These are phyloP conservation scores for Pseudophaeomoniella oleicola DNA, from an alignment of 2,329 filamentous ascomycete species.

Conservation along the genomic window DNA sequence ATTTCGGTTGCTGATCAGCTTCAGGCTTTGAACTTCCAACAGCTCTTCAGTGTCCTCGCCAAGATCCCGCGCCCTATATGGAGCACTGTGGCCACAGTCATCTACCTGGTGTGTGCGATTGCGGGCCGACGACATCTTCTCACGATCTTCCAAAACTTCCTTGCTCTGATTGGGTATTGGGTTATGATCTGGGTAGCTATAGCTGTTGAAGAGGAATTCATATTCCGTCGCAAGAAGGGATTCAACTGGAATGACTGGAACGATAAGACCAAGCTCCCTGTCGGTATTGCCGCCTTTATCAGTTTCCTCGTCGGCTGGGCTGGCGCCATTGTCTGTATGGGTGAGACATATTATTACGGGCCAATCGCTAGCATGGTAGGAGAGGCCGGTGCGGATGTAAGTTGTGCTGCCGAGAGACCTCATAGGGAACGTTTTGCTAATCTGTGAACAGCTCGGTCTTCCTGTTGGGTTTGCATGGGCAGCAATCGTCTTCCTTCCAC, in stretches of 20 bases:
- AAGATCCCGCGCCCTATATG: constrained; percentile 48
- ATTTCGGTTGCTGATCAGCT: not conserved
- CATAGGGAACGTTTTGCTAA: too few species aligned
- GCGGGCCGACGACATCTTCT: constrained; percentile 46
- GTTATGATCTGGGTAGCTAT: constrained; percentile 51
- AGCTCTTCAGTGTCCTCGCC: constrained; percentile 44
- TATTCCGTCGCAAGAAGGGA: constrained; percentile 39
- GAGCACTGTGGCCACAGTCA: constrained; percentile 47
- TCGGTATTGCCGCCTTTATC: constrained; percentile 46
- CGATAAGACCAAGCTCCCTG: constrained; percentile 40
- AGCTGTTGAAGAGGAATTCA: constrained; percentile 41
- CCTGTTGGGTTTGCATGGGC: constrained; percentile 22
- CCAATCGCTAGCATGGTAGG: constrained; percentile 45
- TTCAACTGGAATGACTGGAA: constrained; percentile 53
- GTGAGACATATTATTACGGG: constrained; percentile 55
- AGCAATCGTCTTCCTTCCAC: constrained; percentile 17
- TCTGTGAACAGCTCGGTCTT: too few species aligned
- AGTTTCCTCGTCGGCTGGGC: constrained; percentile 52
- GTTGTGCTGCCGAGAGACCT: too few species aligned
- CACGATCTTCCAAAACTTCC: constrained; percentile 53
- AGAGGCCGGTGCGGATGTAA: constrained; percentile 42
- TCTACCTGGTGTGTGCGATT: constrained; percentile 50
- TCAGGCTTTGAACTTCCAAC: constrained; percentile 49
- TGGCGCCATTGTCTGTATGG: constrained; percentile 52
- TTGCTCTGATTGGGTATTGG: constrained; percentile 59